Evolutionary conservation across 257 asterid species (phyloP), one percentile per base, ranked within the genome.

Genomic region (Capsicum rhomboideum): DNA sequence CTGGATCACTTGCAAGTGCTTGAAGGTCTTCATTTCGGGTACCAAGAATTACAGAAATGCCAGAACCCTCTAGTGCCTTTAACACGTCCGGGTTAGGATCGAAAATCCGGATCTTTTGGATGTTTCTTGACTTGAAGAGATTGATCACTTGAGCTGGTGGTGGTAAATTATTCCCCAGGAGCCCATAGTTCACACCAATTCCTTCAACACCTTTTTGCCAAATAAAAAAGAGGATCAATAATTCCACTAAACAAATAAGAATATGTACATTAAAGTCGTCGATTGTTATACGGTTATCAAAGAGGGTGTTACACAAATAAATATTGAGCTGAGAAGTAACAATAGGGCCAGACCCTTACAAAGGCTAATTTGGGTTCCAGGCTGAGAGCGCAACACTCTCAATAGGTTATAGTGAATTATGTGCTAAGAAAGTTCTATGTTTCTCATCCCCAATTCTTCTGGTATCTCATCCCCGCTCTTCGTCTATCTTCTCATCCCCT

Each of bases 101-200:
- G 23, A 86, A 90, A 11, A 90, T 80, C 26, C 92, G 85, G 6
- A 82, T 46, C 21, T 85, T 85, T 2, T 44, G 8, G 13, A 90
- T 82, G 20, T 54, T 61, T 79, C 82, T 79, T 55, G 87, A 86
- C 63, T 79, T 67, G 0, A 88, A 80, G 0, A 64, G 67, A 4
- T 86, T 49, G 18, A 88, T 29, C 21, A 50, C 87, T 21, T 88
- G 53, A 2, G 46, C 10, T 0, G 92, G 89, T 2, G 85, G 20
- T 1, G 89, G 92, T n/a, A 90, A 85, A 63, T 90, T 85, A 58
- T 90, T 78, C 11, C 89, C 92, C 7, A 68, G 16, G 10, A 88
- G 20, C 79, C 92, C 92, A 40, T 90, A 90, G 87, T 88, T 88
- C 78, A 90, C 68, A 81, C 92, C 90, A 16, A 86, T 83, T 42